Evolutionary conservation across 495 filamentous ascomycete species (phyloP).

Genomic region (Venustampulla echinocandica): DNA sequence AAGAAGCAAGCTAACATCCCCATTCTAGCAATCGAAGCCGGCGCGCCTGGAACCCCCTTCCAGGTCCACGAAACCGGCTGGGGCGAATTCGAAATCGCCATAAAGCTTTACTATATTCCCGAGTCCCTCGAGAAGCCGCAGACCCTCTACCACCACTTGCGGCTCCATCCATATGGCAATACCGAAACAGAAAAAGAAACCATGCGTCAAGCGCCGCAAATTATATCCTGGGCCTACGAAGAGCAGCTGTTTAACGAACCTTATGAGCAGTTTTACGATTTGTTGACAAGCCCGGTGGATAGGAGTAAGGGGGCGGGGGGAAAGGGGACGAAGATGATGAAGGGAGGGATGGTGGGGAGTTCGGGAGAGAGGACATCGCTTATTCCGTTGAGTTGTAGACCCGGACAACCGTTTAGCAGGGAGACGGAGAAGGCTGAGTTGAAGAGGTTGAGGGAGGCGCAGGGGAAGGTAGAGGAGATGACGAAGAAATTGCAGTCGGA

Average conservation of each 20-base stretch:
- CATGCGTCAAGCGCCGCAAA: constrained; percentile 52
- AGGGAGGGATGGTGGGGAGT: constrained; percentile 33
- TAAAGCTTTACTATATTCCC: constrained; percentile 83
- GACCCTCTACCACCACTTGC: constrained; percentile 81
- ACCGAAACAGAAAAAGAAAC: constrained; percentile 61
- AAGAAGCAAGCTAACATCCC: constrained; percentile 1
- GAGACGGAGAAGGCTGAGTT: constrained; percentile 66
- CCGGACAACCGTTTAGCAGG: constrained; percentile 62
- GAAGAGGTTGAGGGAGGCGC: constrained; percentile 62
- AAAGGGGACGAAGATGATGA: constrained; percentile 36
- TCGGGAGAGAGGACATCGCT: constrained; percentile 56
- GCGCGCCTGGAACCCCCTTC: constrained; percentile 65
- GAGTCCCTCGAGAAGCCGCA: constrained; percentile 84
- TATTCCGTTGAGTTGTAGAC: constrained; percentile 54
- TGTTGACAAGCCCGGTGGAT: constrained; percentile 49
- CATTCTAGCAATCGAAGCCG: constrained; percentile 39
- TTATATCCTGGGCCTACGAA: constrained; percentile 73
- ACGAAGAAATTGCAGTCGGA: constrained; percentile 53
- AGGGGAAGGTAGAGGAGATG: constrained; percentile 58
- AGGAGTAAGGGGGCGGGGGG: constrained; percentile 27
- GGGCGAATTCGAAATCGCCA: constrained; percentile 94
- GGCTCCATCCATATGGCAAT: constrained; percentile 77
- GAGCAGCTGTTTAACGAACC: constrained; percentile 95
- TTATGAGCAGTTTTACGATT: constrained; percentile 76
- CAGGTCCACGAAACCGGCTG: constrained; percentile 87